Conservation (phyloP, 768 basidiomycete species). For the Mycena filopes region DNA sequence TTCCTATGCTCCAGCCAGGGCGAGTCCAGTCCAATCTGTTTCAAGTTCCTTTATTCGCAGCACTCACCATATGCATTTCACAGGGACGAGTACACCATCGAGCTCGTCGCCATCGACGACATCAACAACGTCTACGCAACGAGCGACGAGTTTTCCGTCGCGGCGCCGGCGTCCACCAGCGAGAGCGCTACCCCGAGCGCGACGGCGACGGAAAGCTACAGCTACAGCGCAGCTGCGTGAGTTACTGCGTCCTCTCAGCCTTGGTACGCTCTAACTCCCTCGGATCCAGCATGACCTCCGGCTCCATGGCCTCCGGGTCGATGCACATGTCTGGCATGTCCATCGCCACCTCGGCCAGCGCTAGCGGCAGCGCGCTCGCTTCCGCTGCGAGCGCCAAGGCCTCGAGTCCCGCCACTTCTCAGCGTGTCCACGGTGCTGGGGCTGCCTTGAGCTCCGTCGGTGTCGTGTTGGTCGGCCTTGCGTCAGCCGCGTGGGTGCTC, state of each 20-base stretch:
- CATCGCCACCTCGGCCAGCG: background rate
- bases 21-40: background rate
- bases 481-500: constrained; percentile 19
- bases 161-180: constrained; percentile 16
- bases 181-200: constrained; percentile 6
- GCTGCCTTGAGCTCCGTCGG: background rate
- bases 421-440: background rate
- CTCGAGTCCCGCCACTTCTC: background rate
- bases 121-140: constrained; percentile 24
- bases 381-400: constrained; percentile 12
- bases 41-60: background rate
- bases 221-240: background rate
- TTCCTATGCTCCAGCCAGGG: constrained; percentile 15
- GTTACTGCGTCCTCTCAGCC: background rate
- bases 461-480: constrained; percentile 10
- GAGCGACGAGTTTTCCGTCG: constrained; percentile 23
- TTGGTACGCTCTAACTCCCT: background rate
- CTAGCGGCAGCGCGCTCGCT: background rate
- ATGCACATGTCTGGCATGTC: background rate
- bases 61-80: background rate
- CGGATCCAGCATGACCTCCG: background rate
- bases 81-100: constrained; percentile 27
- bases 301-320: constrained; percentile 2
- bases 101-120: constrained; percentile 29
- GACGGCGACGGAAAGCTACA: background rate